Evolutionary conservation across 495 filamentous ascomycete species (phyloP), one percentile per base, ranked within the genome.

Genomic region (Amniculicola lignicola): DNA sequence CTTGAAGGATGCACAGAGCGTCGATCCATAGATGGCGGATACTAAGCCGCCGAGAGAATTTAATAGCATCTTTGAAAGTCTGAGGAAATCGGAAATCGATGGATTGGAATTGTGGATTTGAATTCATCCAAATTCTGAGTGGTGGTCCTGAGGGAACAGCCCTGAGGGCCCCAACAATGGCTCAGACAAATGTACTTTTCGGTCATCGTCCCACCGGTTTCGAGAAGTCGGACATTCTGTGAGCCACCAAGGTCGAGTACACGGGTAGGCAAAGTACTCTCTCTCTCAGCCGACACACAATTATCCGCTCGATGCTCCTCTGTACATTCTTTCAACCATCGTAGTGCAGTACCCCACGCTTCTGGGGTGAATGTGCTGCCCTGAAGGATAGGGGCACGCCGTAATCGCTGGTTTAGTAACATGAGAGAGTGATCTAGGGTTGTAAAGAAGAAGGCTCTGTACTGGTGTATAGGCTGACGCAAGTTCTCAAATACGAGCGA

Each of bases 11-110:
- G 28, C 61, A 64, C 11, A 64, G 43, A 9, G 56, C 24, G 31
- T 64, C 61, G 12, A 64, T 57, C 62, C 62, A 64, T 1, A 61
- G n/a, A 31, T 61, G 57, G 18, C 22, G 18, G 12, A 61, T 15
- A n/a, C 47, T 42, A 4, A 61, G 51, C 22, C 12, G 19, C 11
- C 39, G 38, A 4, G 57, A 31, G 9, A 59, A 45, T 5, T 6
- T 38, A n/a, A 60, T 44, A 2, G 61, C 61, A 27, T 64, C 56
- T 31, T 42, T 9, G 24, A 60, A 52, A 15, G 51, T 56, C 14
- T 29, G 15, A 2, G n/a, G n/a, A n/a, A n/a, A n/a, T 33, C n/a
- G 61, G 61, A 4, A 64, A 39, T 1, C 2, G 4, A 1, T 27
- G 9, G n/a, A 44, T 39, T 1, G 18, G 0, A 16, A 59, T 47